Evolutionary conservation across 2,329 filamentous ascomycete species (phyloP), one percentile per base, ranked within the genome.

Genomic region (Arachnomyces sp.): DNA sequence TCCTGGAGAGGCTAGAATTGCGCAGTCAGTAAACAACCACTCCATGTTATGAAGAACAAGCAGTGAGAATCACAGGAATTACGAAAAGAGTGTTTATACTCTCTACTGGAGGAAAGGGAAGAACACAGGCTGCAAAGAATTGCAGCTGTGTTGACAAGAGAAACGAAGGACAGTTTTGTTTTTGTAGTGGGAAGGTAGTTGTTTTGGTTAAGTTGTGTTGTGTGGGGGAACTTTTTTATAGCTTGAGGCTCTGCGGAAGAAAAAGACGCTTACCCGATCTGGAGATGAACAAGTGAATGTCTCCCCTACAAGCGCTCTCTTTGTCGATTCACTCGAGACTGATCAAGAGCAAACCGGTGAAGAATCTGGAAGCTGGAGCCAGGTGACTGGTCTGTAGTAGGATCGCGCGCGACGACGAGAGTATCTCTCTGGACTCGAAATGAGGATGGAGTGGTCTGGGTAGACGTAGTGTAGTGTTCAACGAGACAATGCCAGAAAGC

Each of bases 231-330:
- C 5, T 5, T 25, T 25, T 48, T 44, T 42, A 41, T 45, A 49
- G 44, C 43, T 28, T 33, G 28, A 34, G 35, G 17, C 40, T 46
- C 5, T 25, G 9, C 9, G 20, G 20, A 25, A 25, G 9, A 45
- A 38, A 43, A 42, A 43, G 34, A 44, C 47, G 45, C 68, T 64
- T 73, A 73, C 70, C 74, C 63, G 76, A 64, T 75, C 76, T 77
- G 84, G 87, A 94, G 88, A 94, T 84, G 72, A 87, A 94, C 88
- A 94, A 94, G 65, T 82, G 67, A 94, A 94, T 94, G 88, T 88
- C 83, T 94, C 88, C 84, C 87, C 86, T 55, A 58, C 51, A 54
- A 47, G 43, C 42, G 49, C 49, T 56, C 46, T 49, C 43, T 43
- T 25, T 5, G 20, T 25, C 20, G 20, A 25, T 25, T 25, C 20